phyloP scores from a whole-genome alignment of 2,329 filamentous ascomycete genomes.

The Eutypella sp. region DNA sequence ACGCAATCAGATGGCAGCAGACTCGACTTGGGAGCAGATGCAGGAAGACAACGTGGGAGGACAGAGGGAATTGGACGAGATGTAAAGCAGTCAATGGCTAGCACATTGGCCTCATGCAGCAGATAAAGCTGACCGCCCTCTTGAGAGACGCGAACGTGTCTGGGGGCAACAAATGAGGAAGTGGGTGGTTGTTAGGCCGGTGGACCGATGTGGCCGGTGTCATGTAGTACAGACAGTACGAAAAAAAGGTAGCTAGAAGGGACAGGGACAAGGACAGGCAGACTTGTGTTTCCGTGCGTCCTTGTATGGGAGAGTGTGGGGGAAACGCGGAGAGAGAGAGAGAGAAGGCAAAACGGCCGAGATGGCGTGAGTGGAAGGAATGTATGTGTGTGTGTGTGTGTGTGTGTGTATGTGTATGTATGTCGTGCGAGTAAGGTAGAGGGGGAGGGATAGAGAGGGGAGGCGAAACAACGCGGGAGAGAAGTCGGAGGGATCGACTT shows the following conservation, averaged over 20 bases:
- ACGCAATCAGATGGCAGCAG: slow-evolving; percentile 16
- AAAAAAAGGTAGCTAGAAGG: slow-evolving; percentile 2
- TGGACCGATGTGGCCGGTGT: slow-evolving; percentile 27
- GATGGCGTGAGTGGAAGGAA: slow-evolving; percentile 3
- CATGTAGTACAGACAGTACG: slow-evolving; percentile 15
- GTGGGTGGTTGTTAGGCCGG: slow-evolving; percentile 14
- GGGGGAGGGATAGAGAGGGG: slow-evolving; percentile 5
- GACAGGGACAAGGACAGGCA: background rate
- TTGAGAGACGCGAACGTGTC: slow-evolving; percentile 24
- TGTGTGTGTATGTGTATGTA: background rate
- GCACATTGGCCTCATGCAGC: slow-evolving; percentile 23
- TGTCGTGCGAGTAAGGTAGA: background rate
- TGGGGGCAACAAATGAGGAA: slow-evolving; percentile 28
- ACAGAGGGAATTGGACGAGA: slow-evolving; percentile 24
- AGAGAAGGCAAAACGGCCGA: slow-evolving; percentile 5
- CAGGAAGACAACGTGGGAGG: slow-evolving; percentile 28
- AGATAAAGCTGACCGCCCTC: slow-evolving; percentile 25
- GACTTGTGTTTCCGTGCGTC: slow-evolving; percentile 3
- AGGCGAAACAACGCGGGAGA: slow-evolving; percentile 1
- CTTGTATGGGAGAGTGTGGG: slow-evolving; percentile 19
- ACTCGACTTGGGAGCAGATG: slow-evolving; percentile 22
- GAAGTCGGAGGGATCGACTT: slow-evolving; percentile 12
- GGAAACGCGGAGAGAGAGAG: slow-evolving; percentile 16
- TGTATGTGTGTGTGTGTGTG: background rate
- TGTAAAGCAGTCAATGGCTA: slow-evolving; percentile 25